Percentiles rank a stretch among this genome's conserved stretches.
Evolutionary conservation across 495 filamentous ascomycete genomes (phyloP).

Genomic region (Annulohypoxylon maeteangense): DNA sequence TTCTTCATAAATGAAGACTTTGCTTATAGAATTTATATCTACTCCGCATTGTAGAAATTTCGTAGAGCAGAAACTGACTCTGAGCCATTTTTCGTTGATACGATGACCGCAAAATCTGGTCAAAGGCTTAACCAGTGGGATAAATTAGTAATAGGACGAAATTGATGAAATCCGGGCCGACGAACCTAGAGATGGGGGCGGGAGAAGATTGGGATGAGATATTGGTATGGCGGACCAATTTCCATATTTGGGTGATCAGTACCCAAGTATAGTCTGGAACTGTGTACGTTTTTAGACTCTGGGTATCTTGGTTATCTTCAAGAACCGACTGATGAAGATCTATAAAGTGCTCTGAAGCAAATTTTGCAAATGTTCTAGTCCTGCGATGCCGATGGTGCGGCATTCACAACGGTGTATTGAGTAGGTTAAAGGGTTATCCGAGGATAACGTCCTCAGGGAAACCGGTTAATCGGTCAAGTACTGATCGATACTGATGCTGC

Average conservation of each 20-base stretch:
- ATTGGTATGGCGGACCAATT: background rate
- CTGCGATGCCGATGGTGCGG: background rate
- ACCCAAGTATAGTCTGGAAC: too few species aligned
- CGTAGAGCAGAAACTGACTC: too few species aligned
- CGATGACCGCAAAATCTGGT: too few species aligned
- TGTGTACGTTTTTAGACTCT: background rate
- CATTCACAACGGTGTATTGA: background rate
- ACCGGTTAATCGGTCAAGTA: conserved; percentile 41
- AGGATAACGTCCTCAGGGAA: conserved; percentile 44
- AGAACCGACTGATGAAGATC: background rate
- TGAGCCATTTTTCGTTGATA: too few species aligned
- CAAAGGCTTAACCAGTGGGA: too few species aligned
- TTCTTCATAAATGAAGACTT: too few species aligned
- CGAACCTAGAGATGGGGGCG: background rate
- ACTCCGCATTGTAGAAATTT: too few species aligned
- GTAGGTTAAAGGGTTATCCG: conserved; percentile 10
- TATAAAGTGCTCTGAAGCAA: background rate
- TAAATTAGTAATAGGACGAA: background rate
- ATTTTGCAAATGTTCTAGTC: background rate
- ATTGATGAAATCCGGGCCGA: background rate
- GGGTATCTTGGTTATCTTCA: background rate
- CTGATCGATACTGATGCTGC: conserved; percentile 29
- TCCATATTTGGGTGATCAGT: background rate
- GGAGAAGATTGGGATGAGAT: background rate
- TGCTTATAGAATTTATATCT: too few species aligned